Base-by-base conservation (phyloP, 2,329 filamentous ascomycete species). In the Teratosphaeriaceae sp. region DNA sequence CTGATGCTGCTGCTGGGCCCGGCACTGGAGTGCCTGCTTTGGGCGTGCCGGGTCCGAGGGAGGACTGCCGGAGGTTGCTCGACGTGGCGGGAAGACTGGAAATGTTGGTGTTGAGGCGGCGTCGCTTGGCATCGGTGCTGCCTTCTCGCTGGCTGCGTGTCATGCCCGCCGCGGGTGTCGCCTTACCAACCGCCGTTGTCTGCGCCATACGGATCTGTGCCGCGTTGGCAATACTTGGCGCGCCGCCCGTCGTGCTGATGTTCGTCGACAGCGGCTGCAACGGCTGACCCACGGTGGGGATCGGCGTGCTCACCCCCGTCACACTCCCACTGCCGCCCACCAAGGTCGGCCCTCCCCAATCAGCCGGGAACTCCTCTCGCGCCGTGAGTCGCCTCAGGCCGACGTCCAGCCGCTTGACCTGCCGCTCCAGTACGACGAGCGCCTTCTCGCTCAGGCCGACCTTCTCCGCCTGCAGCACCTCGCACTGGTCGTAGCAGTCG, bases 391-490 rank as follows among this genome's bases (percentile, higher is more conserved):
- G 75, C 33, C 75, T 70, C 43, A 83, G 71, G 50, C 80, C 79
- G 49, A 79, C 63, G 47, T 83, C 79, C 5, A 83, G 64, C 43
- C 73, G 72, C 60, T 79, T 82, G 49, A 82, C 72, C 47, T 82
- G 77, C 1, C 79, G 74, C 51, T 83, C 79, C 16, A 82, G 67
- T 76, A 80, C 60, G 69, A 77, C 59, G 68, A 75, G 53, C 72
- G 71, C 66, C 64, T 84, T 88, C 49, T 82, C 74, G 3, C 80
- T 75, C 22, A 92, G 67, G 2, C 73, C 74, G 41, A 86, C 72
- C 69, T 92, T 92, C 60, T 92, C 85, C 42, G 80, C 76, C 44
- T 87, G 80, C 24, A 92, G 68, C 46, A 79, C 72, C 49, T 88
- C 80, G 41, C 83, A 83, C 52, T 75, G 77, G 48, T 76, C 74